Percentiles rank a stretch among this genome's conserved stretches.
These are phyloP conservation scores for Pelargonium myrrhifolium DNA, from an alignment of 441 rosid species.

Conservation along the genomic window DNA sequence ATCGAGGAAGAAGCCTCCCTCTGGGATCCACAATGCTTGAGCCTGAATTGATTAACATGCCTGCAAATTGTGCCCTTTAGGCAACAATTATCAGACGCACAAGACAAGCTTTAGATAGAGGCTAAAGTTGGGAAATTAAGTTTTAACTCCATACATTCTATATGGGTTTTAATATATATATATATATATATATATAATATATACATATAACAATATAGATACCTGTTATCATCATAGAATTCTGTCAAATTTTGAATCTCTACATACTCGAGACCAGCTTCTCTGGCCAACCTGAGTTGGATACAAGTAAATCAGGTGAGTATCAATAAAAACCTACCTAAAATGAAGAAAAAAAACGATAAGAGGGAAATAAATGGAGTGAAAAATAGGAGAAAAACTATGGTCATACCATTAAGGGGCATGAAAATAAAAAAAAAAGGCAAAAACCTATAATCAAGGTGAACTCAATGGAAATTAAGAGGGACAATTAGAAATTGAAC, in stretches of 20 bases:
- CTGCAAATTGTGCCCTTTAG: slow-evolving; percentile 60
- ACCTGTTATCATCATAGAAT: slow-evolving; percentile 94
- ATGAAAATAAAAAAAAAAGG: no score
- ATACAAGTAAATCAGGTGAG: neutral
- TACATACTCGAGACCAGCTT: slow-evolving; percentile 92
- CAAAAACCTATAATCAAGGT: neutral
- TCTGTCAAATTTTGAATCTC: slow-evolving; percentile 94
- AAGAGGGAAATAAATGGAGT: neutral
- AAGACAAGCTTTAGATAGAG: slow-evolving; percentile 12
- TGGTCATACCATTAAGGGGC: no score
- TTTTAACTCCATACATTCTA: neutral
- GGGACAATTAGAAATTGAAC: slow-evolving; percentile 36
- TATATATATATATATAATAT: no score
- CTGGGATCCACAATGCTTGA: slow-evolving; percentile 73
- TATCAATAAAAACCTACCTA: no score
- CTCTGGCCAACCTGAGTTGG: slow-evolving; percentile 72
- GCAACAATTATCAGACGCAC: slow-evolving; percentile 16
- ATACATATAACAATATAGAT: neutral
- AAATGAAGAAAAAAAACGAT: neutral
- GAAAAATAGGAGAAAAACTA: no score
- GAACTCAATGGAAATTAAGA: no score
- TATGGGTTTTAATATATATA: no score
- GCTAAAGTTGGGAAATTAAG: neutral
- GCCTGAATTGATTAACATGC: slow-evolving; percentile 63
- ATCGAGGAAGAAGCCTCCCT: slow-evolving; percentile 87